Conservation (phyloP, 257 asterid species). For the Lycium barbarum region DNA sequence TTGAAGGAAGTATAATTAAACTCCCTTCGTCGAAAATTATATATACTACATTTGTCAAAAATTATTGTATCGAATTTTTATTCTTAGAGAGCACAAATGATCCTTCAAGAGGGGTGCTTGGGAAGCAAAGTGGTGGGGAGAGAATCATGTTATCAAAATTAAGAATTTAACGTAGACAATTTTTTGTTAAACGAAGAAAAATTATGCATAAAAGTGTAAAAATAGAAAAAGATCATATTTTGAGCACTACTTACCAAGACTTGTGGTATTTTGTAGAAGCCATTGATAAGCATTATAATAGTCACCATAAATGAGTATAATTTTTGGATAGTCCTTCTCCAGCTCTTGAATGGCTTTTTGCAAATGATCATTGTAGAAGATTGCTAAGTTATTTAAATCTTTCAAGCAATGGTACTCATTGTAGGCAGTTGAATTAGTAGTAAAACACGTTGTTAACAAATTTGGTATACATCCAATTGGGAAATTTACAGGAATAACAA, state of each 20-base stretch:
- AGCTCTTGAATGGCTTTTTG: no score
- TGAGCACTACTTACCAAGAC: not conserved
- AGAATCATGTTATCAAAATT: no score
- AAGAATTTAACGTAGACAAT: no score
- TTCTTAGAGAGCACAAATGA: not conserved
- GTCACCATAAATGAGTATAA: no score
- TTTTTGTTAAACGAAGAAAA: no score
- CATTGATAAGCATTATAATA: no score
- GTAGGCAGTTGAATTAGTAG: slow-evolving; percentile 15
- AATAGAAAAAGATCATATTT: not conserved
- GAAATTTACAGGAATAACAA: slow-evolving; percentile 27
- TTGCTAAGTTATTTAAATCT: slow-evolving; percentile 11
- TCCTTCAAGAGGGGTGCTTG: not conserved
- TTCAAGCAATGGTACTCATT: slow-evolving; percentile 35
- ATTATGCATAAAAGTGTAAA: not conserved
- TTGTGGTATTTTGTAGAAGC: no score
- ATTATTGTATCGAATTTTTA: no score
- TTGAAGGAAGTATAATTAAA: no score
- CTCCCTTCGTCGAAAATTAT: not conserved
- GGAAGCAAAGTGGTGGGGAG: not conserved
- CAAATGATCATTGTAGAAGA: no score
- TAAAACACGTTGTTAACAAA: slow-evolving; percentile 30
- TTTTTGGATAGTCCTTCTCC: no score
- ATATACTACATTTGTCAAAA: no score
- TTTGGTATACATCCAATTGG: slow-evolving; percentile 40